Evolutionary conservation across 305 asterid species (phyloP).

Genomic region (Solanum aculeatissimum): DNA sequence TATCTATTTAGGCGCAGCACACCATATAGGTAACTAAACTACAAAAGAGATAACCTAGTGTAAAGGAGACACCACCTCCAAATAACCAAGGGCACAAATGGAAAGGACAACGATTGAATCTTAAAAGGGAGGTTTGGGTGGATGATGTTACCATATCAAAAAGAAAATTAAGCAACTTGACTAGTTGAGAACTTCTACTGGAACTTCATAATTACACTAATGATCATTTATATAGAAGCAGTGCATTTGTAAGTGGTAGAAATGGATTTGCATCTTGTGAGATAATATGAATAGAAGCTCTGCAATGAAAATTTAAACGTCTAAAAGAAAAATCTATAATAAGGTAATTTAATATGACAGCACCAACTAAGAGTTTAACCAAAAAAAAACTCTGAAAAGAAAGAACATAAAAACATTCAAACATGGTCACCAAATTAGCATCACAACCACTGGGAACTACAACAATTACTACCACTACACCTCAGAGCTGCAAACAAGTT

Average conservation of each 20-base stretch:
- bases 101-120: not conserved
- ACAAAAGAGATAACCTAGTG: not conserved
- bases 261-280: not conserved
- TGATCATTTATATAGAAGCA: not conserved
- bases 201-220: not conserved
- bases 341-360: not conserved
- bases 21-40: not conserved
- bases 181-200: not conserved
- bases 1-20: not conserved
- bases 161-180: not conserved
- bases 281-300: not conserved
- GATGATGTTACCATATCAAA: not conserved
- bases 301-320: not conserved
- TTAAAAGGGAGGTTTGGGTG: not conserved
- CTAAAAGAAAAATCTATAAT: not conserved
- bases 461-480: not conserved
- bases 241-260: not conserved
- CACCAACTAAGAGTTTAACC: not conserved
- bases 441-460: not conserved
- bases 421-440: not conserved
- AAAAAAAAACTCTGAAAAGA: not conserved
- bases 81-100: not conserved
- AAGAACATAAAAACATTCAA: not conserved
- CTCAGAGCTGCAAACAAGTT: not conserved
- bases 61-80: not conserved